A percentile compares a stretch with the other conserved stretches of the same genome.
These are phyloP conservation scores for Fraxinus velutina DNA, from an alignment of 305 asterid genomes.

Conservation along the genomic window DNA sequence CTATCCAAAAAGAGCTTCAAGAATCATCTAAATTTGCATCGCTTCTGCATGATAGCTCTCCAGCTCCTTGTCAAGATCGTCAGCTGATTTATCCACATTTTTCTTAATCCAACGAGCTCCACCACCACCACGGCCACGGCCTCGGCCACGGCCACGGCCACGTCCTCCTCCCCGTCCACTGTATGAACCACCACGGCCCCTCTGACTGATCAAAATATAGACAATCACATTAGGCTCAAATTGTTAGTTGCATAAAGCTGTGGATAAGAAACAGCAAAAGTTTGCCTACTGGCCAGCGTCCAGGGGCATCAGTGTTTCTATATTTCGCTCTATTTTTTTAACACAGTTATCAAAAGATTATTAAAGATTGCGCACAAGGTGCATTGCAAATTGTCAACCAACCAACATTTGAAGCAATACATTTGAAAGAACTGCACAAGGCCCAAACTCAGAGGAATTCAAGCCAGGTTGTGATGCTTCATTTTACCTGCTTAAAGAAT, in stretches of 20 bases:
- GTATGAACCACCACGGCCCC: conserved; percentile 47
- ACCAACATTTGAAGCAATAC: background rate
- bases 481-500: background rate
- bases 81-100: conserved; percentile 58
- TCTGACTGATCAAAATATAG: conserved; percentile 34
- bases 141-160: background rate
- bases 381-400: background rate
- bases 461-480: background rate
- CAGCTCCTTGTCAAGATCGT: conserved; percentile 84
- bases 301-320: background rate
- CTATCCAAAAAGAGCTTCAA: background rate
- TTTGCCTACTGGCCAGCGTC: background rate
- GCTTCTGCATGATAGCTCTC: conserved; percentile 77
- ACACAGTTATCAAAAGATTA: background rate
- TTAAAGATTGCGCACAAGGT: background rate
- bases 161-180: conserved; percentile 34
- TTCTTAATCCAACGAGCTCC: conserved; percentile 44
- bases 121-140: conserved; percentile 42
- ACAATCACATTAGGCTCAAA: background rate
- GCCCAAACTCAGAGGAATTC: background rate
- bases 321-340: background rate
- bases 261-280: background rate
- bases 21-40: conserved; percentile 47
- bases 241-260: background rate
- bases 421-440: background rate